Conservation (phyloP, 768 basidiomycete genomes). For the Pleurotus sapidus region DNA sequence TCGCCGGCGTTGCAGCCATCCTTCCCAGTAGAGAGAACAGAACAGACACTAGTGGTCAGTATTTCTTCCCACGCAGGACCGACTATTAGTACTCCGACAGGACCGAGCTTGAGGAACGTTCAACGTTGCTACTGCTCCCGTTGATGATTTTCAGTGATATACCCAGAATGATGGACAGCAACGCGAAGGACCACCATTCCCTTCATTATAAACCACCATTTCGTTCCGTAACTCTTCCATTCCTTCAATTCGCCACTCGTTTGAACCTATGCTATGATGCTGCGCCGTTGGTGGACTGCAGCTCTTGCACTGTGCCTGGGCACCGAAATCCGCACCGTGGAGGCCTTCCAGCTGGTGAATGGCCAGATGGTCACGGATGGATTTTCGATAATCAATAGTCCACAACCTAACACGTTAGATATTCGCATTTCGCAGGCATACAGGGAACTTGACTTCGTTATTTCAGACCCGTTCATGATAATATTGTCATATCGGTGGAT, state of each 20-base stretch:
- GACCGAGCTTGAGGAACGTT: too few species aligned
- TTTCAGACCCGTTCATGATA: slow-evolving; percentile 24
- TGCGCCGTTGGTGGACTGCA: neutral
- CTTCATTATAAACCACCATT: too few species aligned
- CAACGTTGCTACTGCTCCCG: too few species aligned
- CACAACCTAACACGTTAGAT: slow-evolving; percentile 21
- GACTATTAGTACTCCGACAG: too few species aligned
- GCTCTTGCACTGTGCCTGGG: slow-evolving; percentile 7
- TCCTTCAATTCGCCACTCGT: neutral
- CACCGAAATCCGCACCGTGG: slow-evolving; percentile 4
- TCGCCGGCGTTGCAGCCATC: slow-evolving; percentile 9
- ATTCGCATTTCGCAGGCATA: neutral
- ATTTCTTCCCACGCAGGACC: too few species aligned
- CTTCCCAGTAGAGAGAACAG: neutral
- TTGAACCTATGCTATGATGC: too few species aligned
- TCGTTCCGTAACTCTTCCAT: neutral
- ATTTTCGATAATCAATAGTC: slow-evolving; percentile 33
- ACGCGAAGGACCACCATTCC: too few species aligned
- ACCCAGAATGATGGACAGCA: too few species aligned
- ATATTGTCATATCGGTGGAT: slow-evolving; percentile 24
- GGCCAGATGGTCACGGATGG: slow-evolving; percentile 32
- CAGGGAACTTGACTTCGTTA: neutral
- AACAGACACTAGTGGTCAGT: neutral
- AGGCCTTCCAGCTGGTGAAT: slow-evolving; percentile 22
- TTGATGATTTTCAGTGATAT: too few species aligned